Evolutionary conservation across 2,329 filamentous ascomycete species (phyloP), one percentile per base, ranked within the genome.

Genomic region (Stagonosporopsis vannaccii): DNA sequence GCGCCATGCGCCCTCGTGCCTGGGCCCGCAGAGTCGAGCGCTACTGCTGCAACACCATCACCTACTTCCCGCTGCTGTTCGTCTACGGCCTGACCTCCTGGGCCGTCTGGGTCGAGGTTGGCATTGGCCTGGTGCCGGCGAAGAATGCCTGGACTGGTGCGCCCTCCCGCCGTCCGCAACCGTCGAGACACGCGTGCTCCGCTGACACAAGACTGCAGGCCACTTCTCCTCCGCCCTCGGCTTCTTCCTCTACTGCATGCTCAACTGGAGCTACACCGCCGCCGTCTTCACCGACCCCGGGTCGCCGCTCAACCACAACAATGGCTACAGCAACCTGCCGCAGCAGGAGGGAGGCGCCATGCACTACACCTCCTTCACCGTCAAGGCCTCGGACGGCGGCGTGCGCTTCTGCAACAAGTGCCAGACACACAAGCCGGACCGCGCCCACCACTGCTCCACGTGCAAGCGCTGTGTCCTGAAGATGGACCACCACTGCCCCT

Each of bases 401-500:
- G 79, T 90, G 48, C 87, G 95, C 51, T 98, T 90, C 80, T 99
- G 95, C 84, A 98, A 98, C 80, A 99, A 99, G 79, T 99, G 95
- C 77, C 91, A 96, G 79, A 89, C 89, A 48, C 87, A 90, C 61
- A 99, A 99, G 80, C 95, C 95, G 37, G 95, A 99, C 78, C 91
- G 95, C 59, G 88, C 94, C 28, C 95, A 99, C 77, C 95, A 99
- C 80, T 99, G 95, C 83, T 96, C 92, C 11, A 96, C 92, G 4
- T 99, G 95, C 79, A 87, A 89, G 65, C 89, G 90, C 70, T 99
- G 95, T 75, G 93, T 99, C 23, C 83, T 99, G 75, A 99, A 99
- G 82, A 99, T 99, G 95, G 95, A 99, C 74, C 95, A 99, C 76
- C 95, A 99, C 79, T 99, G 95, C 75, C 95, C 95, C 15, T 99